A percentile compares a stretch with the other conserved stretches of the same genome.
These are phyloP conservation scores for Talaromyces islandicus DNA, from an alignment of 2,329 filamentous ascomycete genomes.

Conservation along the genomic window DNA sequence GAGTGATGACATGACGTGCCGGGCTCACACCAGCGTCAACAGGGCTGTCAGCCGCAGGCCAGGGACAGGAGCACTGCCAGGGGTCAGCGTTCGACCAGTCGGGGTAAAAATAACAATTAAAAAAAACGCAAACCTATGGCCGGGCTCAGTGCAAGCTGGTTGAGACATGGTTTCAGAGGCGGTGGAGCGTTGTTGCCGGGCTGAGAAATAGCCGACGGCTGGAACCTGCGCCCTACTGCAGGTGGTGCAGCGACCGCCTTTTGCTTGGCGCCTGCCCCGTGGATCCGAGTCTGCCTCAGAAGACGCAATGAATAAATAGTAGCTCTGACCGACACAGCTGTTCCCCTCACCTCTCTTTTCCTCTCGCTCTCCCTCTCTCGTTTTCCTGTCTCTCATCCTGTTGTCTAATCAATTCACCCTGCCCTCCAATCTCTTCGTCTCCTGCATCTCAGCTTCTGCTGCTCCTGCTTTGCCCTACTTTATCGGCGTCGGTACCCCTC, in stretches of 20 bases:
- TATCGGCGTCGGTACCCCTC: background rate
- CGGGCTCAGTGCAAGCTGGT: too few species aligned
- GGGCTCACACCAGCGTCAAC: too few species aligned
- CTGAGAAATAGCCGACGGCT: slow-evolving; percentile 1
- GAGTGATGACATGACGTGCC: background rate
- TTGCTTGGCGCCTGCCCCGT: background rate
- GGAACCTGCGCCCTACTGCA: slow-evolving; percentile 6
- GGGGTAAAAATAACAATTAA: background rate
- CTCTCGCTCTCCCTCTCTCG: background rate
- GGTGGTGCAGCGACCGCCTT: background rate
- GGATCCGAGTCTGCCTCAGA: background rate
- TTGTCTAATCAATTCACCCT: background rate
- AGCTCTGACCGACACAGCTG: background rate
- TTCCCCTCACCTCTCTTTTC: background rate
- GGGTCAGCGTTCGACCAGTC: background rate
- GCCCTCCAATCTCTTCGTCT: background rate
- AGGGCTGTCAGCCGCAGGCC: background rate
- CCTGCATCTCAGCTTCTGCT: background rate
- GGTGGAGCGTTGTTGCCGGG: slow-evolving; percentile 3
- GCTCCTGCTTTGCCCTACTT: background rate
- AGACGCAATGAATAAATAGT: background rate
- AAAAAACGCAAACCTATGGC: background rate
- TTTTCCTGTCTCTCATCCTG: background rate
- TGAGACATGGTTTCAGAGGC: slow-evolving; percentile 12
- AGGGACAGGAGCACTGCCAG: background rate